Evolutionary conservation across 2,329 filamentous ascomycete genomes (phyloP).

Genomic region (Microdochium paspali): DNA sequence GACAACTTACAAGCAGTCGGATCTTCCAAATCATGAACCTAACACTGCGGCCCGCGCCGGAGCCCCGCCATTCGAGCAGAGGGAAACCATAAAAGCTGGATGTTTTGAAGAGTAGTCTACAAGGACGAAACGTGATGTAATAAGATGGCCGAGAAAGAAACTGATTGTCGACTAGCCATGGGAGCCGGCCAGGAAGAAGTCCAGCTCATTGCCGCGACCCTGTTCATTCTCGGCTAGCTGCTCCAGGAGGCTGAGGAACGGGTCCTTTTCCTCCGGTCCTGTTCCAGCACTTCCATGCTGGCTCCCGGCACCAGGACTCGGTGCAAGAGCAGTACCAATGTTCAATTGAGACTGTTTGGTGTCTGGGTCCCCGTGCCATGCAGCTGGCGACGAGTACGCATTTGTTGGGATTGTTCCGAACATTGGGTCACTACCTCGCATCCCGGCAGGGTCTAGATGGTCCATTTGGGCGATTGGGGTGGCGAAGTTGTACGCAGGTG

Average conservation of each 20-base stretch:
- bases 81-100: too few species aligned
- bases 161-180: constrained; percentile 9
- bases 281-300: constrained; percentile 39
- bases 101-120: too few species aligned
- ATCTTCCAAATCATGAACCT: too few species aligned
- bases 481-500: constrained; percentile 31
- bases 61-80: too few species aligned
- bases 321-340: constrained; percentile 18
- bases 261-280: constrained; percentile 61
- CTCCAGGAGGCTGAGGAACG: constrained; percentile 69
- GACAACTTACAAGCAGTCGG: too few species aligned
- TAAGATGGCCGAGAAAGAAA: too few species aligned
- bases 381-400: constrained; percentile 39
- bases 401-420: constrained; percentile 47
- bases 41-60: too few species aligned
- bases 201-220: constrained; percentile 62
- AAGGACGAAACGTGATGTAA: too few species aligned
- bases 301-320: constrained; percentile 38
- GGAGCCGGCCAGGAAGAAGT: constrained; percentile 55
- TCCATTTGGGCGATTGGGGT: constrained; percentile 21
- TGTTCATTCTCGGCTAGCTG: constrained; percentile 78
- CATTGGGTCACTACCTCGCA: constrained; percentile 37
- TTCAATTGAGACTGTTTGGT: constrained; percentile 24
- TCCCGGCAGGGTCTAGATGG: constrained; percentile 4
- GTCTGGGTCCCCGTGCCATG: constrained; percentile 36